Conservation (phyloP, 192 early-diverging fungal species). For the Pilaira anomala region DNA sequence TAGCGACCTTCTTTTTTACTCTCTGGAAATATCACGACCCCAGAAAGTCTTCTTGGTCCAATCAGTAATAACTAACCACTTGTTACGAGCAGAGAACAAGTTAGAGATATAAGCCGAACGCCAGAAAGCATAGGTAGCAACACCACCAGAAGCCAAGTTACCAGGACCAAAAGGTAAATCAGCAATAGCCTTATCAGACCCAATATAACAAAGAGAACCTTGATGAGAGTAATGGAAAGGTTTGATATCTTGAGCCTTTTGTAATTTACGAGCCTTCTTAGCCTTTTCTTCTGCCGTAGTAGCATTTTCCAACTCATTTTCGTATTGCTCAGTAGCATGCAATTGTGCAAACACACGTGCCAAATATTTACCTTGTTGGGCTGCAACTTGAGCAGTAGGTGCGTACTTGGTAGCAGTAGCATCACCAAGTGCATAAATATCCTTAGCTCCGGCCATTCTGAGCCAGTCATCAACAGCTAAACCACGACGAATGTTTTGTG, state of each 20-base stretch:
- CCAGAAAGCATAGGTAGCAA: constrained; percentile 77
- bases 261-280: constrained; percentile 27
- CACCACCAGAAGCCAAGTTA: constrained; percentile 61
- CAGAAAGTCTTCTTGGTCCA: constrained; percentile 90
- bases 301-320: constrained; percentile 20
- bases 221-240: constrained; percentile 84
- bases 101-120: constrained; percentile 70
- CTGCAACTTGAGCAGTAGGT: constrained; percentile 85
- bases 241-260: constrained; percentile 39
- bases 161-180: constrained; percentile 79
- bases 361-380: constrained; percentile 86
- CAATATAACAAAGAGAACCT: constrained; percentile 90
- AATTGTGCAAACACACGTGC: constrained; percentile 68
- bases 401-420: constrained; percentile 73
- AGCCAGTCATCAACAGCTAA: constrained; percentile 71
- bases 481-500: constrained; percentile 67
- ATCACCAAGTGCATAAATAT: constrained; percentile 74
- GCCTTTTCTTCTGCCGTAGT: constrained; percentile 21
- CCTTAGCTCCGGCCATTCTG: constrained; percentile 56
- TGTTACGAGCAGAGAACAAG: constrained; percentile 85
- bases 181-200: constrained; percentile 91
- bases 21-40: constrained; percentile 89
- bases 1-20: constrained; percentile 47
- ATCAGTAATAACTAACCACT: constrained; percentile 78
- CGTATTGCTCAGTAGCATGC: constrained; percentile 44